phyloP scores from a whole-genome alignment of 805 yeast species.

The Suhomyces xylopsoci region DNA sequence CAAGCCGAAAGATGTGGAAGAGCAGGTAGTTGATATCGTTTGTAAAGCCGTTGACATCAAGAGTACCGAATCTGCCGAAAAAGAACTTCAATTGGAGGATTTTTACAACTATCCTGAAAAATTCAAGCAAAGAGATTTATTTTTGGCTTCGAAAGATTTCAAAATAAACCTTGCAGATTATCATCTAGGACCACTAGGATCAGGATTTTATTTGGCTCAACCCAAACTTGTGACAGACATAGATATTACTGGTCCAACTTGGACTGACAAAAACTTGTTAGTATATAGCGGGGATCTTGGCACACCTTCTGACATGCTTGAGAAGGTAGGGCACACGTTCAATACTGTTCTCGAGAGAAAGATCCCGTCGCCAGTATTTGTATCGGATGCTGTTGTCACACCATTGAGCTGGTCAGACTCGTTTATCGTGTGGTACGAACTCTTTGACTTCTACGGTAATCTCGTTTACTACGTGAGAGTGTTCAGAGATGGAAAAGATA shows the following conservation, averaged over 20 bases:
- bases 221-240: constrained; percentile 12
- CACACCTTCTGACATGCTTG: constrained; percentile 13
- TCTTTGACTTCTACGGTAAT: constrained; percentile 32
- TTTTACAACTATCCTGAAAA: constrained; percentile 13
- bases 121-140: background rate
- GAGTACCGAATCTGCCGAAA: background rate
- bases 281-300: constrained; percentile 18
- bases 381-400: background rate
- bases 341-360: constrained; percentile 20
- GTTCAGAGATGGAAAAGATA: constrained; percentile 19
- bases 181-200: constrained; percentile 23
- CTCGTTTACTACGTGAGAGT: constrained; percentile 25
- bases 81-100: constrained; percentile 7
- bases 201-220: constrained; percentile 30
- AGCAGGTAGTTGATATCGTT: constrained; percentile 23
- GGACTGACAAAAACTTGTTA: constrained; percentile 21
- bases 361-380: constrained; percentile 24
- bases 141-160: background rate
- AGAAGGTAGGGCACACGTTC: constrained; percentile 20
- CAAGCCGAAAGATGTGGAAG: constrained; percentile 20
- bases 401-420: constrained; percentile 26
- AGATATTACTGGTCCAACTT: constrained; percentile 14
- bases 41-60: constrained; percentile 22
- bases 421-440: constrained; percentile 35
- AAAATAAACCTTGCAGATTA: constrained; percentile 28